Conservation (phyloP, 1,139 yeast genomes). For the Arxiozyma slooffiae region DNA sequence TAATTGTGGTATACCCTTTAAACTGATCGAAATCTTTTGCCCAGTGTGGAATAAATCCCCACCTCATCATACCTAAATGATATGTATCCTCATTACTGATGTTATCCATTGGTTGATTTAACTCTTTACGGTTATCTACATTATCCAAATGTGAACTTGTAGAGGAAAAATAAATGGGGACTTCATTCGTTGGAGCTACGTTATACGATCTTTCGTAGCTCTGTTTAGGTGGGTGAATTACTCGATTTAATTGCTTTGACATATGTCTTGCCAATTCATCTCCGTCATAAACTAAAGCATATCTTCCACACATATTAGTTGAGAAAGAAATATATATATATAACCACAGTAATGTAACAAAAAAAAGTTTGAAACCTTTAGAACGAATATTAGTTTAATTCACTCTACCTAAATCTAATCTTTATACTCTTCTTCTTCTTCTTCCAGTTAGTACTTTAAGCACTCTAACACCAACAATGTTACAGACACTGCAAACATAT, state of each 20-base stretch:
- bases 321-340: no score
- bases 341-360: no score
- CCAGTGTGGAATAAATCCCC: constrained; percentile 55
- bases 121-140: background rate
- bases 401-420: background rate
- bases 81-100: background rate
- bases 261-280: constrained; percentile 13
- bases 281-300: constrained; percentile 31
- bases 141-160: background rate
- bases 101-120: background rate
- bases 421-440: no score
- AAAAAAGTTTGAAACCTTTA: no score
- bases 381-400: no score
- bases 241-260: background rate
- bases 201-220: constrained; percentile 32
- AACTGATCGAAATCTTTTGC: constrained; percentile 31
- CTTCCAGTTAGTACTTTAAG: no score
- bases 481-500: no score
- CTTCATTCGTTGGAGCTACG: constrained; percentile 42
- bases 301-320: constrained; percentile 41
- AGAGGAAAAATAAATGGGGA: constrained; percentile 36
- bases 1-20: constrained; percentile 41
- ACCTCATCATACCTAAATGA: constrained; percentile 36
- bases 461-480: no score
- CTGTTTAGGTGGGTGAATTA: background rate